These are phyloP conservation scores for Xerocomus spinulosus DNA, from an alignment of 768 basidiomycete species.

Conservation along the genomic window DNA sequence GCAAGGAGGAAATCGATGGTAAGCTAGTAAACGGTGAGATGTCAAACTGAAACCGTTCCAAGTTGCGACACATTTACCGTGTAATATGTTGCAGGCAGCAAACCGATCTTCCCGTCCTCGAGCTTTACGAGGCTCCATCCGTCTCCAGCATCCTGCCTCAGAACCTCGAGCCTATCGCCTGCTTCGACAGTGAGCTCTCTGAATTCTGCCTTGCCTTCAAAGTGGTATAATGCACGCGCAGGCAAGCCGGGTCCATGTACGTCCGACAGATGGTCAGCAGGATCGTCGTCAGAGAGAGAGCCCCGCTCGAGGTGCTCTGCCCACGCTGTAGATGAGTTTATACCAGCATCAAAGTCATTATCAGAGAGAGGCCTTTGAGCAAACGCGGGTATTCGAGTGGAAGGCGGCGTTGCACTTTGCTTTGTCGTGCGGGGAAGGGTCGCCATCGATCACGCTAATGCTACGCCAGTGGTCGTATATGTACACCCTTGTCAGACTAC, in stretches of 20 bases:
- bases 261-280: conserved; percentile 31
- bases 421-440: conserved; percentile 34
- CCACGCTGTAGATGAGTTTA: conserved; percentile 78
- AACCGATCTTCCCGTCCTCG: conserved; percentile 54
- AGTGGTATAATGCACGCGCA: conserved; percentile 68
- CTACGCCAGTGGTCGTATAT: background rate
- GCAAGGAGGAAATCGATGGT: conserved; percentile 58
- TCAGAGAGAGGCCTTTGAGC: conserved; percentile 28
- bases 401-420: conserved; percentile 17
- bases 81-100: conserved; percentile 69
- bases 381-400: conserved; percentile 7
- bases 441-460: conserved; percentile 24
- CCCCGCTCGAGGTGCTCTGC: conserved; percentile 52
- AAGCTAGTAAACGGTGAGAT: conserved; percentile 44
- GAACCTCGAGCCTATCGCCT: conserved; percentile 65
- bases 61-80: conserved; percentile 43
- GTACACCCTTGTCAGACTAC: background rate
- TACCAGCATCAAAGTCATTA: conserved; percentile 64
- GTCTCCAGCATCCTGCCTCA: conserved; percentile 68
- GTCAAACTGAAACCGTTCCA: background rate
- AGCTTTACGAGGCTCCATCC: conserved; percentile 77
- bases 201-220: conserved; percentile 73
- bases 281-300: conserved; percentile 52
- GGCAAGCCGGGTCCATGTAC: conserved; percentile 37
- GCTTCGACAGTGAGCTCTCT: conserved; percentile 64